Base-by-base conservation (phyloP, 1,284 basidiomycete genomes). In the Malassezia sympodialis region DNA sequence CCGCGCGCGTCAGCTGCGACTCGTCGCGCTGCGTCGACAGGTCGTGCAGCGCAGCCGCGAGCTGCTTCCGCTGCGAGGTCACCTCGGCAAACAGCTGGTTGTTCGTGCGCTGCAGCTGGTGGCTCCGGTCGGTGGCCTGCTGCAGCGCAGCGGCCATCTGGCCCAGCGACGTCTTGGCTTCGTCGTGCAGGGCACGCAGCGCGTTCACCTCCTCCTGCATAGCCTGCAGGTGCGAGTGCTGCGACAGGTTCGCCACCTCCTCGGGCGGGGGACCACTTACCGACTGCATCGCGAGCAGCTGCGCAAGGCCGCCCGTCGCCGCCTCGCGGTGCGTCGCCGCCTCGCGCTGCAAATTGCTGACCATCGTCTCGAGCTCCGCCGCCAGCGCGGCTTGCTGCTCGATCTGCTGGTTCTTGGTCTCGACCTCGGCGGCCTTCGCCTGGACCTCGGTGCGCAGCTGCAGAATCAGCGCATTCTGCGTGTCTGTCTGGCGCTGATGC, bases 391-490 rank as follows among this genome's bases (percentile, higher is more conserved):
- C 62, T 11, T 72, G 70, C 57, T 72, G 68, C 42, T 64, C 57
- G 4, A 65, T 58, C 58, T 59, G 40, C n/a, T 45, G 17, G 30
- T 42, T 57, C 59, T 59, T 62, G 17, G 81, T 76, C 72, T 93
- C 88, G 4, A 91, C 77, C 56, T 91, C 88, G 39, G 53, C 46
- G 10, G 47, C 46, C 54, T 59, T 62, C 17, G 81, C 76, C 73
- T 93, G 88, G 6, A 91, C 77, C 53, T 91, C 88, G 12, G 82
- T 82, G 43, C 83, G 83, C 8, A 86, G 78, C 49, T 90, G 86
- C 12, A 82, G 81, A 39, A 93, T 69, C 56, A 90, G 87, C 5
- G 77, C 72, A 46, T 56, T 53, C 46, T 63, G 64, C 45, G 61
- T 45, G 27, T 51, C 43, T 17, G 46, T 44, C 32, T 67, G 48